Conservation (phyloP, 371 early-diverging fungal genomes). For the Actinomucor elegans region DNA sequence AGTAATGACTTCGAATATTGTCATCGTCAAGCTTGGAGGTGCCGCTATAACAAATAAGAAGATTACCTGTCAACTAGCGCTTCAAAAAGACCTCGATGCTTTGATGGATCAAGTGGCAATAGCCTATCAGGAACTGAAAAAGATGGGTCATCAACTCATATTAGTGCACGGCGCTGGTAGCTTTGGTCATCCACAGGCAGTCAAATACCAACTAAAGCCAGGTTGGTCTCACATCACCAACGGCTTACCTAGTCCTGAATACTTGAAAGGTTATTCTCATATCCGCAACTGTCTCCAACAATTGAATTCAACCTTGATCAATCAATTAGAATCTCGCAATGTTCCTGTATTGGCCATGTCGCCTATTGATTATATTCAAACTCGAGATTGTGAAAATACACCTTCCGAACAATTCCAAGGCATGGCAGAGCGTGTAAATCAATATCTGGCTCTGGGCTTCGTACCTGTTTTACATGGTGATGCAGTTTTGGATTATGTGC, state of each 20-base stretch:
- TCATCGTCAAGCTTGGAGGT: conserved; percentile 50
- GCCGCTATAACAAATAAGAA: conserved; percentile 50
- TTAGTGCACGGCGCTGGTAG: conserved; percentile 52
- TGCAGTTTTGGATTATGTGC: conserved; percentile 36
- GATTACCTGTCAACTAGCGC: conserved; percentile 27
- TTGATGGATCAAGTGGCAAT: conserved; percentile 27
- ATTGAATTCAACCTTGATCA: conserved; percentile 23
- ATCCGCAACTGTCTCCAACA: conserved; percentile 28
- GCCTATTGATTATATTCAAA: conserved; percentile 40
- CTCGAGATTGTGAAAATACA: conserved; percentile 26
- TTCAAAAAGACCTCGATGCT: conserved; percentile 3
- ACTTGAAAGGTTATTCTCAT: conserved; percentile 30
- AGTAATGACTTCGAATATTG: too few species aligned
- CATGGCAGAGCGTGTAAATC: conserved; percentile 16
- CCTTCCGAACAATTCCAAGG: conserved; percentile 7
- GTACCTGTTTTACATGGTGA: conserved; percentile 54
- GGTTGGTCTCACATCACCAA: conserved; percentile 28
- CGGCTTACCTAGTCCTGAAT: not conserved
- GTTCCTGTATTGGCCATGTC: conserved; percentile 37
- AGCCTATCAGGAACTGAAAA: conserved; percentile 21
- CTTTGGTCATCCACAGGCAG: conserved; percentile 54
- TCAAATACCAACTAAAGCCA: conserved; percentile 30
- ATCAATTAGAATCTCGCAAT: conserved; percentile 19
- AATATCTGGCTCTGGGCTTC: conserved; percentile 32
- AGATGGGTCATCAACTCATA: conserved; percentile 27